Evolutionary conservation across 805 yeast species (phyloP).

Genomic region (Hanseniaspora hatyaiensis): DNA sequence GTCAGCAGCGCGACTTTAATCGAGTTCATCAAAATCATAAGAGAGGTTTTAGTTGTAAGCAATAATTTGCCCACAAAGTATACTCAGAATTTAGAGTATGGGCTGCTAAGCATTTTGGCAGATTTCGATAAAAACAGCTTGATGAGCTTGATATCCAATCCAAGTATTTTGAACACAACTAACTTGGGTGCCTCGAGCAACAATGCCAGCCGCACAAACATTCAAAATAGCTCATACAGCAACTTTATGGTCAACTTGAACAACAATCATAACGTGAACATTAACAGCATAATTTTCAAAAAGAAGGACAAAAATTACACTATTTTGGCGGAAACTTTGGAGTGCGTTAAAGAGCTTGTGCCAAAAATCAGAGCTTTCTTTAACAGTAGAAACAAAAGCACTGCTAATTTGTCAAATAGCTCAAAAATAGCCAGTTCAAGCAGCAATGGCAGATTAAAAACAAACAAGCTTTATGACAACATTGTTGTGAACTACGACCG

Average conservation of each 20-base stretch:
- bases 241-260: slow-evolving; percentile 16
- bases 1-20: slow-evolving; percentile 45
- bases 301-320: slow-evolving; percentile 28
- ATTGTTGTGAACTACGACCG: slow-evolving; percentile 23
- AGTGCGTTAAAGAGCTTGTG: slow-evolving; percentile 32
- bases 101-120: slow-evolving; percentile 34
- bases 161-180: slow-evolving; percentile 17
- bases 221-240: slow-evolving; percentile 20
- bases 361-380: slow-evolving; percentile 25
- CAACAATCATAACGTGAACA: slow-evolving; percentile 5
- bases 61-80: slow-evolving; percentile 40
- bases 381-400: slow-evolving; percentile 19
- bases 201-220: no score
- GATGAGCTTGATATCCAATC: slow-evolving; percentile 23
- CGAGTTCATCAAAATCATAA: slow-evolving; percentile 33
- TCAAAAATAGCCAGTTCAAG: background rate
- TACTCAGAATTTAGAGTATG: slow-evolving; percentile 32
- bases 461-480: slow-evolving; percentile 3
- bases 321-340: slow-evolving; percentile 35
- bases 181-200: slow-evolving; percentile 16
- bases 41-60: slow-evolving; percentile 45
- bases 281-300: slow-evolving; percentile 16
- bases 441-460: background rate
- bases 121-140: slow-evolving; percentile 42
- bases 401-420: background rate